These are phyloP conservation scores for Fraxinus baroniana DNA, from an alignment of 305 asterid species.

Conservation along the genomic window DNA sequence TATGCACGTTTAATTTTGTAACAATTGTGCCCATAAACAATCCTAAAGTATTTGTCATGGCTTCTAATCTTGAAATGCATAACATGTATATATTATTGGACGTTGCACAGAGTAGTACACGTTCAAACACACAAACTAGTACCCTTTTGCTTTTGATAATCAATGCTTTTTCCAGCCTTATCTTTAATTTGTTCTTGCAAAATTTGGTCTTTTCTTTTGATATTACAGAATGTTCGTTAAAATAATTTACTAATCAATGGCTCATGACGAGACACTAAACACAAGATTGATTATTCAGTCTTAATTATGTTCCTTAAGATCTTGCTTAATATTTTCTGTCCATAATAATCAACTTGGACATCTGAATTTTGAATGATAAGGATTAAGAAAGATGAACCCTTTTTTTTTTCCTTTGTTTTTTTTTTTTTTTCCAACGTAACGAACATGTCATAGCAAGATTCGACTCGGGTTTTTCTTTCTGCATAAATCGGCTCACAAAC, in stretches of 20 bases:
- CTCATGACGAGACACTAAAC: conserved; percentile 15
- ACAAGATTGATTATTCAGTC: background rate
- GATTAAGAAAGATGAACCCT: too few relatives aligned
- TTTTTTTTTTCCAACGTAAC: too few relatives aligned
- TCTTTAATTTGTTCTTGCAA: conserved; percentile 11
- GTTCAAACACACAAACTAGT: background rate
- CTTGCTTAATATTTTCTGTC: background rate
- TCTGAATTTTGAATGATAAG: background rate
- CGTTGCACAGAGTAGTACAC: background rate
- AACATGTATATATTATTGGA: background rate
- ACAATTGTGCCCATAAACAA: background rate
- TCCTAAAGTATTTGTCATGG: background rate
- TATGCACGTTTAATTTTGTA: too few relatives aligned
- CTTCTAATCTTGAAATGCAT: background rate
- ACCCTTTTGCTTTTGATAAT: conserved; percentile 25
- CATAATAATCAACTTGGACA: background rate
- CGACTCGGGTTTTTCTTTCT: too few relatives aligned
- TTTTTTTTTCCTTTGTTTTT: too few relatives aligned
- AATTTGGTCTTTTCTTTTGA: conserved; percentile 8
- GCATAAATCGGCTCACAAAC: too few relatives aligned
- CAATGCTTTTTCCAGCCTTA: conserved; percentile 19
- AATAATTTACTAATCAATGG: conserved; percentile 13
- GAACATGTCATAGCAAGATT: too few relatives aligned
- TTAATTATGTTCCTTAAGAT: background rate
- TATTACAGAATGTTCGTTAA: conserved; percentile 12